Evolutionary conservation across 768 basidiomycete species (phyloP).

Genomic region (Xerocomellus amylosporus): DNA sequence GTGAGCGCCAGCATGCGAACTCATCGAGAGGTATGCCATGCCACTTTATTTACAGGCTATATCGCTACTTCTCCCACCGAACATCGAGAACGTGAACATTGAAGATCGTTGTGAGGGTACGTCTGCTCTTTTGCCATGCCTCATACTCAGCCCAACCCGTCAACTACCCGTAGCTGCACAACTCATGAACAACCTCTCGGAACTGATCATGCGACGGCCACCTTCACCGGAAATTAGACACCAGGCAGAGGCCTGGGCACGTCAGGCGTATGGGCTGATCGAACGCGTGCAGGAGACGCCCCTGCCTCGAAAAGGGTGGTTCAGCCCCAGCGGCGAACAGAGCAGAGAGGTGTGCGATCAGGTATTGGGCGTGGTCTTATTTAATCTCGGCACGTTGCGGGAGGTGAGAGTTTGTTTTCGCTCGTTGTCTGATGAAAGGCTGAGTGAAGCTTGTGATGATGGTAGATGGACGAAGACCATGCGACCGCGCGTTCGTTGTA

Average conservation of each 20-base stretch:
- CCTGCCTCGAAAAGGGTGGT: constrained; percentile 19
- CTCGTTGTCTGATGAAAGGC: not conserved
- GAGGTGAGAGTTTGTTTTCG: constrained; percentile 30
- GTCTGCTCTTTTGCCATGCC: not conserved
- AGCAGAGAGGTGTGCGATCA: constrained; percentile 47
- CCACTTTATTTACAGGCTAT: constrained; percentile 66
- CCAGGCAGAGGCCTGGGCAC: constrained; percentile 62
- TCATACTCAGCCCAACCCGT: not conserved
- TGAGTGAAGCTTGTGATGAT: not conserved
- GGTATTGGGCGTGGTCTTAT: constrained; percentile 55
- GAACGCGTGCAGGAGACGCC: constrained; percentile 25
- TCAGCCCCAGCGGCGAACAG: constrained; percentile 22
- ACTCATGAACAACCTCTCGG: constrained; percentile 48
- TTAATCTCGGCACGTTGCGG: constrained; percentile 56
- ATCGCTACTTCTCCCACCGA: constrained; percentile 52
- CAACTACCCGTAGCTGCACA: constrained; percentile 38
- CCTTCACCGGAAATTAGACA: constrained; percentile 37
- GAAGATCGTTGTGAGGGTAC: constrained; percentile 63
- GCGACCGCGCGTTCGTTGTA: constrained; percentile 31
- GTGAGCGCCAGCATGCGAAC: not conserved
- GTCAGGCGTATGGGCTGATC: constrained; percentile 42
- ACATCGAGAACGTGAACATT: constrained; percentile 23
- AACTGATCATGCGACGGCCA: constrained; percentile 37
- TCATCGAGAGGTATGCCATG: constrained; percentile 50
- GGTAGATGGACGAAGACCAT: constrained; percentile 35